Evolutionary conservation across 192 early-diverging fungal species (phyloP).

Genomic region (Gryganskiella cystojenkinii): DNA sequence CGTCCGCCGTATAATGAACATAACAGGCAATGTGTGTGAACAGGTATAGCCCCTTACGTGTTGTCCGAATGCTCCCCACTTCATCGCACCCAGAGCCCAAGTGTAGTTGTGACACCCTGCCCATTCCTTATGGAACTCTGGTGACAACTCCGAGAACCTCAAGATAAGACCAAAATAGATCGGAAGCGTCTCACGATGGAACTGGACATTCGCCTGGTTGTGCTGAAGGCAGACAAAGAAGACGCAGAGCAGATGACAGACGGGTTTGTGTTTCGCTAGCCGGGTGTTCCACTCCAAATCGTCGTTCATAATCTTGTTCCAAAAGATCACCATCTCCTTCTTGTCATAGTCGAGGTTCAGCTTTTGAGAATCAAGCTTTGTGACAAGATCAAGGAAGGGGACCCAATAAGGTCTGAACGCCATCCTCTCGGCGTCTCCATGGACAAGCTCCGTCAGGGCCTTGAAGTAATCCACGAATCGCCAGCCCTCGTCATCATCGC

Average conservation of each 20-base stretch:
- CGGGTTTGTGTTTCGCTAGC: conserved; percentile 15
- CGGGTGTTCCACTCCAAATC: conserved; percentile 13
- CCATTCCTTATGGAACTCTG: conserved; percentile 31
- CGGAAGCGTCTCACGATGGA: conserved; percentile 40
- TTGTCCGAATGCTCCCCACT: conserved; percentile 42
- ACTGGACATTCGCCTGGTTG: conserved; percentile 31
- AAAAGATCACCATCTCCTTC: conserved; percentile 50
- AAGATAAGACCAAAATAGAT: conserved; percentile 48
- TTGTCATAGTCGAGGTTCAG: conserved; percentile 42
- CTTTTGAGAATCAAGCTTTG: conserved; percentile 26
- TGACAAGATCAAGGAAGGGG: conserved; percentile 27
- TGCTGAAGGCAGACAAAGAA: conserved; percentile 45
- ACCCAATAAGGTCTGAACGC: conserved; percentile 21
- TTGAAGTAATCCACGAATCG: conserved; percentile 43
- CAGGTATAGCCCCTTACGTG: conserved; percentile 23
- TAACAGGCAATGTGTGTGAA: neutral
- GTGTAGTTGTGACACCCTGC: conserved; percentile 36
- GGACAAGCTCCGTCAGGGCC: conserved; percentile 25
- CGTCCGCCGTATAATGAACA: too few species aligned
- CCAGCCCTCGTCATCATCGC: conserved; percentile 41
- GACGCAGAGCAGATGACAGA: conserved; percentile 8
- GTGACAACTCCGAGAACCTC: conserved; percentile 12
- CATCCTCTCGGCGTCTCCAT: conserved; percentile 20
- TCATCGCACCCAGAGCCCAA: conserved; percentile 50
- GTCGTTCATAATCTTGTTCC: conserved; percentile 35